Evolutionary conservation across 2,329 filamentous ascomycete genomes (phyloP).

Genomic region (Ophiostoma fasciatum): DNA sequence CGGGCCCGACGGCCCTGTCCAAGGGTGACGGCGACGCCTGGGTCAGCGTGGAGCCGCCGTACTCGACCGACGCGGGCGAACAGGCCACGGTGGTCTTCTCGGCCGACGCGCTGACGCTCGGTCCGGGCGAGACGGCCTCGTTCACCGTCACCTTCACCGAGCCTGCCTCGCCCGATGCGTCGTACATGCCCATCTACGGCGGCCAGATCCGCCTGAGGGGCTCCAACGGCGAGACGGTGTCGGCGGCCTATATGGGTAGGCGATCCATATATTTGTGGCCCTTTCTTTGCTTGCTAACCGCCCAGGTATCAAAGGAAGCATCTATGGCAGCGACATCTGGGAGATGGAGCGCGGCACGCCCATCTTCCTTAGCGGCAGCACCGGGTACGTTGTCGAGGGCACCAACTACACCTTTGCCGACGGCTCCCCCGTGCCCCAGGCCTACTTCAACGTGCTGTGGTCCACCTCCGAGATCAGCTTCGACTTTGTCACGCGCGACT

Average conservation of each 20-base stretch:
- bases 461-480: conserved; percentile 11
- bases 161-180: conserved; percentile 9
- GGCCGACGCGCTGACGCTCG: background rate
- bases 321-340: conserved; percentile 11
- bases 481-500: conserved; percentile 5
- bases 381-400: conserved; percentile 8
- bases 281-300: background rate
- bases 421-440: conserved; percentile 4
- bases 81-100: background rate
- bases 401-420: conserved; percentile 12
- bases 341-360: conserved; percentile 11
- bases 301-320: conserved; percentile 8
- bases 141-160: conserved; percentile 2
- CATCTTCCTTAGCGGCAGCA: conserved; percentile 8
- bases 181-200: conserved; percentile 19
- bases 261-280: background rate
- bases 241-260: conserved; percentile 18
- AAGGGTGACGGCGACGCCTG: conserved; percentile 7
- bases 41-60: conserved; percentile 6
- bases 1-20: conserved; percentile 3
- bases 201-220: conserved; percentile 19
- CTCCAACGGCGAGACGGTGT: conserved; percentile 19
- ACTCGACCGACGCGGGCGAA: background rate
- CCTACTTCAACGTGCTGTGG: conserved; percentile 12
- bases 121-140: conserved; percentile 2